Percentiles rank a stretch among this genome's conserved stretches.
Evolutionary conservation across 345 rosid genomes (phyloP).

Genomic region (Bruguiera parviflora): DNA sequence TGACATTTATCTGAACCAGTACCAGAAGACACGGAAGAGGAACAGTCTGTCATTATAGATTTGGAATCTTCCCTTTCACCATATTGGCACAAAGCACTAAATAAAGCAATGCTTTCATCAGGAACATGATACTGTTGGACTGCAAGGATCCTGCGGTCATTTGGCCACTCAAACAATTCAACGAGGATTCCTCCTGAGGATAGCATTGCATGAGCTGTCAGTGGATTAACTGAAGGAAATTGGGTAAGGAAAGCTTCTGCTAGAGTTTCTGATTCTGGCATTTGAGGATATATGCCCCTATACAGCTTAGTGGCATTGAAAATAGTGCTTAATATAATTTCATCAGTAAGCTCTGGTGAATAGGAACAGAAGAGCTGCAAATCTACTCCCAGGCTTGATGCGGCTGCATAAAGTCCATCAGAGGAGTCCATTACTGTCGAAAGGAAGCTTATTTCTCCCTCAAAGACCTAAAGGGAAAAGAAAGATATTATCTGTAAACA

Average conservation of each 20-base stretch:
- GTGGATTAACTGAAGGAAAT: slow-evolving; percentile 86
- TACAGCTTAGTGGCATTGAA: slow-evolving; percentile 39
- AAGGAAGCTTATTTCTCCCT: slow-evolving; percentile 55
- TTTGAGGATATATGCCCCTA: slow-evolving; percentile 46
- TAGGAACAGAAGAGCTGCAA: slow-evolving; percentile 79
- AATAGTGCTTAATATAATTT: slow-evolving; percentile 65
- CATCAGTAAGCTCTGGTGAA: slow-evolving; percentile 69
- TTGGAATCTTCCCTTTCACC: slow-evolving; percentile 90
- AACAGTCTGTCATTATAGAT: slow-evolving; percentile 86
- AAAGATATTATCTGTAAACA: not conserved
- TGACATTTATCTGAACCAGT: slow-evolving; percentile 53
- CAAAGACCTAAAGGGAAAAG: slow-evolving; percentile 47
- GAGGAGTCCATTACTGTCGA: slow-evolving; percentile 65
- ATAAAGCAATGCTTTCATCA: slow-evolving; percentile 63
- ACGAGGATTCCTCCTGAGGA: slow-evolving; percentile 55
- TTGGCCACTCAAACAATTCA: slow-evolving; percentile 64
- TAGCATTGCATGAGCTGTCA: slow-evolving; percentile 77
- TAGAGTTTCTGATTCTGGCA: slow-evolving; percentile 84
- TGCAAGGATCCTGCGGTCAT: slow-evolving; percentile 47
- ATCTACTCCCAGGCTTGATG: slow-evolving; percentile 85
- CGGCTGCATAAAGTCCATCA: slow-evolving; percentile 84
- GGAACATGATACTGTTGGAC: slow-evolving; percentile 57
- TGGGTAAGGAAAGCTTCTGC: slow-evolving; percentile 87
- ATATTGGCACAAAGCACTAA: slow-evolving; percentile 61
- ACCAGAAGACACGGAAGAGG: slow-evolving; percentile 83